Percentiles rank a stretch among this genome's conserved stretches.
These are phyloP conservation scores for Backusella parvicylindrica DNA, from an alignment of 192 early-diverging fungal genomes.

Conservation along the genomic window DNA sequence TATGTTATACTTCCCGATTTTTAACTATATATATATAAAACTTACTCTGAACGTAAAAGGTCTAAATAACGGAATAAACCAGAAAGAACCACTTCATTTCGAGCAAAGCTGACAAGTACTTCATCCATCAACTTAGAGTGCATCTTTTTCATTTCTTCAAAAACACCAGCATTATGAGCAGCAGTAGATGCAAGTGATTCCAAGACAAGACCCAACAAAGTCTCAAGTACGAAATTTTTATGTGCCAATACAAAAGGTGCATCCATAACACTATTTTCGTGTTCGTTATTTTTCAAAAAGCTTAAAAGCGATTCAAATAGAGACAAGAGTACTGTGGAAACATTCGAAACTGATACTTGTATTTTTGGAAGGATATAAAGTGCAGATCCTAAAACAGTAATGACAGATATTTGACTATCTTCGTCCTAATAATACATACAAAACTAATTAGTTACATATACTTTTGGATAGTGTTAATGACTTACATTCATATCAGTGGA, in stretches of 20 bases:
- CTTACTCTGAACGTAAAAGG: conserved; percentile 18
- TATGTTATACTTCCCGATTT: neutral
- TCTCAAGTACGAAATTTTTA: conserved; percentile 39
- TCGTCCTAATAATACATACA: neutral
- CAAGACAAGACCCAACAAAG: conserved; percentile 47
- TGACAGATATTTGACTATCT: conserved; percentile 17
- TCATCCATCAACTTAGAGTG: conserved; percentile 34
- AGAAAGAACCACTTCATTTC: conserved; percentile 45
- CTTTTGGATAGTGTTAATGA: neutral
- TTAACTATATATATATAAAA: neutral
- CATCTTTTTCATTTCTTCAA: conserved; percentile 11
- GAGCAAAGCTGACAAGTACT: conserved; percentile 36
- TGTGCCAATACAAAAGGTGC: conserved; percentile 42
- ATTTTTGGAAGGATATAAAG: conserved; percentile 45
- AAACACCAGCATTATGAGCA: conserved; percentile 13
- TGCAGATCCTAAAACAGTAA: conserved; percentile 38
- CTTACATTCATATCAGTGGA: conserved; percentile 34
- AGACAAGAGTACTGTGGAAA: conserved; percentile 23
- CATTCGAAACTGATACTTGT: conserved; percentile 25
- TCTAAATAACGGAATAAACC: conserved; percentile 44
- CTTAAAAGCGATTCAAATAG: conserved; percentile 28
- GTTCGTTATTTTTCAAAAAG: conserved; percentile 23
- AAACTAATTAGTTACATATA: neutral
- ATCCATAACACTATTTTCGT: conserved; percentile 27
- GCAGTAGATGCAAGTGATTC: conserved; percentile 38